Base-by-base conservation (phyloP, 257 asterid genomes). In the Lavandula angustifolia region DNA sequence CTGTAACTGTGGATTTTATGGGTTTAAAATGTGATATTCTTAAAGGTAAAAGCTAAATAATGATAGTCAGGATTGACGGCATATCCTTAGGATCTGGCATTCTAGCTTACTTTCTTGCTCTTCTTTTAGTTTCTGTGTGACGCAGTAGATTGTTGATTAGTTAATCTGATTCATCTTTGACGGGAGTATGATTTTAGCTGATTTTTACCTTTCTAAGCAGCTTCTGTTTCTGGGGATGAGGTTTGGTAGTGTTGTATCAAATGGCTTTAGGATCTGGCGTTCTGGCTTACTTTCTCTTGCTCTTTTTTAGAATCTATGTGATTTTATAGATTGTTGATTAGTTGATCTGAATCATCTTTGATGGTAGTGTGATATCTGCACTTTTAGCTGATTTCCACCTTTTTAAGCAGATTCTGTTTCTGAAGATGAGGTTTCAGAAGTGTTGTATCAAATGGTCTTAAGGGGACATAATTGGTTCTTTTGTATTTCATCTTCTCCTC, bases 201-300 rank as follows among this genome's bases (percentile, higher is more conserved):
- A 10, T 29, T 54, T 67, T 42, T 13, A 37, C 42, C 18, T 37
- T 32, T 14, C 43, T 47, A 17, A 38, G 27, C 60, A 16, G 10
- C 29, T 56, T 69, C 54, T 64, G 40, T 46, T 52, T 35, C 55
- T 67, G 31, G 33, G 47, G 65, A 14, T 62, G 33, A 60, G 27
- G 38, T 27, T 42, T 42, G 0, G 17, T 22, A 42, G 22, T 47
- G 6, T 54, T 41, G 29, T 64, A 41, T 22, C 32, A 7, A 34
- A 27, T 42, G 50, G 42, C 54, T 32, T 22, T 10, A 17, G 43
- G 9, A 22, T 22, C 27, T 22, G 27, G 27, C 27, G 2, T 22
- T 22, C 2, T 22, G 7, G 61, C 41, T 41, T 22, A 35, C 50
- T 35, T 56, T 40, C n/a, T 38, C 22, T 34, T 63, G 22, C 43